Base-by-base conservation (phyloP, 1,284 basidiomycete genomes). In the Pulveroboletus sp. region DNA sequence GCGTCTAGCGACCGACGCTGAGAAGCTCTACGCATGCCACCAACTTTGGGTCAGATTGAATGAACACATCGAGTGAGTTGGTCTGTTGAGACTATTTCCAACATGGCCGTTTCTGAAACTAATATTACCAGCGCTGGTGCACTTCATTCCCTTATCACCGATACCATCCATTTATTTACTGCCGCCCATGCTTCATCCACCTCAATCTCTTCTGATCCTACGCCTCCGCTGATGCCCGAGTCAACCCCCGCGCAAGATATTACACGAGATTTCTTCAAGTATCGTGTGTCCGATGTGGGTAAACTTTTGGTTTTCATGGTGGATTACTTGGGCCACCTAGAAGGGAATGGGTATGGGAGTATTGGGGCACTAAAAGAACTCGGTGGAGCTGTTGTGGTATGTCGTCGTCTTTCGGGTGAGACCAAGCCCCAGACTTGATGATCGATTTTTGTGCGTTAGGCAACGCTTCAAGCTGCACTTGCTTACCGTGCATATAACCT, bases 31-130 rank as follows among this genome's bases (percentile, higher is more conserved):
- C 59, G 89, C 92, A 2, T 88, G 86, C 5, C 82, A 87, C 56
- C 88, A 92, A 39, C 77, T 98, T 20, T 99, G 96, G 96, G 70
- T 85, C 28, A 80, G 83, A 63, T 86, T 95, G 69, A 94, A 95
- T 67, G 82, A 87, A 26, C 76, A 81, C 26, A 75, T 88, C n/a
- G 75, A 79, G 86, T 89, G 68, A 53, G 85, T 73, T 25, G 25
- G 43, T 36, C 38, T 31, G 28, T 47, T n/a, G 14, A 33, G 22
- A 17, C n/a, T 45, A 43, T 35, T 25, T 10, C 3, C 47, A 29
- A 49, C 25, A 44, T 49, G 26, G n/a, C 54, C 39, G 15, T 28
- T 45, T 49, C 44, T 56, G 26, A 57, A 24, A 43, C n/a, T 7
- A 43, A 49, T 50, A 36, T 48, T 44, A 31, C 45, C 29, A 84